Conservation (phyloP, 2,329 filamentous ascomycete species). For the Penicillium hesseltinei region DNA sequence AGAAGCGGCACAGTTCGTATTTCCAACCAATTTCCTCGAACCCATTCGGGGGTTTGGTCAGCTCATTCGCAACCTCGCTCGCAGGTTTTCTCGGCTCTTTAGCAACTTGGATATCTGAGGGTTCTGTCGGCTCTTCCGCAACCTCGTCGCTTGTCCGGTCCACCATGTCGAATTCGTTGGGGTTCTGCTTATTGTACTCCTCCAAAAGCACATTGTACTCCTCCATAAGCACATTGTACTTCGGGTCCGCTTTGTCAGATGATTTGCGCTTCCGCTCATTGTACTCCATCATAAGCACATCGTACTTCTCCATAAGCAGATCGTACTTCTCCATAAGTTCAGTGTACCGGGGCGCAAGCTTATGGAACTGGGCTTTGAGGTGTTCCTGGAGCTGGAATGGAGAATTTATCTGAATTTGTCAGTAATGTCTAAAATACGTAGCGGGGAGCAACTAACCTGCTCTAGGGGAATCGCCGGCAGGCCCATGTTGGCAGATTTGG, state of each 20-base stretch:
- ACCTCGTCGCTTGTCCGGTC: conserved; percentile 71
- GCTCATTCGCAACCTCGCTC: conserved; percentile 68
- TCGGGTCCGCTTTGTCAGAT: not conserved
- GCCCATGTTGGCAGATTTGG: conserved; percentile 90
- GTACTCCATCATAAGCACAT: not conserved
- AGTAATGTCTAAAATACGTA: conserved; percentile 9
- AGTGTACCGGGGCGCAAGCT: conserved; percentile 57
- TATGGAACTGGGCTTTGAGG: conserved; percentile 84
- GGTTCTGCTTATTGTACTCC: conserved; percentile 42
- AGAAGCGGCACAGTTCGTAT: conserved; percentile 94
- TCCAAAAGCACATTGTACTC: not conserved
- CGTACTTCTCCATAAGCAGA: not conserved
- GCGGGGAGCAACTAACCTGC: conserved; percentile 60
- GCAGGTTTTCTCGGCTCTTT: conserved; percentile 52
- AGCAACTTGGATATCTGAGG: conserved; percentile 58
- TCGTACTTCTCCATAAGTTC: not conserved
- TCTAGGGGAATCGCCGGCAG: conserved; percentile 82
- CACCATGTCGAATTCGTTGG: conserved; percentile 56
- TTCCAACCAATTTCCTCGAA: conserved; percentile 91
- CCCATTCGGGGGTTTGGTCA: conserved; percentile 76
- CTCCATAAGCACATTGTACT: not conserved
- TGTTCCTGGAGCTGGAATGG: conserved; percentile 97
- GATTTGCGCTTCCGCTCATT: not conserved
- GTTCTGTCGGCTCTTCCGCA: conserved; percentile 49
- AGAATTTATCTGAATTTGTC: conserved; percentile 72